A percentile compares a stretch with the other conserved stretches of the same genome.
phyloP scores from a whole-genome alignment of 2,329 filamentous ascomycete genomes.

The Keithomyces neogunnii region DNA sequence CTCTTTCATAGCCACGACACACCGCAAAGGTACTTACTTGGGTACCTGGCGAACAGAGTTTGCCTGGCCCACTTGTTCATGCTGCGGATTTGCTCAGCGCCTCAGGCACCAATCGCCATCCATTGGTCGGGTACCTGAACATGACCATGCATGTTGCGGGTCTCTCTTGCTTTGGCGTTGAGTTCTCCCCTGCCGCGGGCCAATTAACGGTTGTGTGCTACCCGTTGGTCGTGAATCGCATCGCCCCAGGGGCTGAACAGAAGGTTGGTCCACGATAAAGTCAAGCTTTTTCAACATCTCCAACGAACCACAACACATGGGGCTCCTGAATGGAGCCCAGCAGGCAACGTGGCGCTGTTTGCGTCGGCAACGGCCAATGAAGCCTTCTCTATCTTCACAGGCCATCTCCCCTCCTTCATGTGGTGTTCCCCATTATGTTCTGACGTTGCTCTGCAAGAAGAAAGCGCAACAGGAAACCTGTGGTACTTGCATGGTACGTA shows the following conservation, averaged over 20 bases:
- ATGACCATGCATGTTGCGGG: neutral
- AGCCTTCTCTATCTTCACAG: neutral
- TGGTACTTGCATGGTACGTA: too few relatives aligned
- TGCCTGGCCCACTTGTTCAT: neutral
- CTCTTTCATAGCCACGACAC: too few relatives aligned
- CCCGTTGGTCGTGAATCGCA: too few relatives aligned
- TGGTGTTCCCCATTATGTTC: neutral
- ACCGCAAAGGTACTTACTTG: too few relatives aligned
- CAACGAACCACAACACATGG: too few relatives aligned
- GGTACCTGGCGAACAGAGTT: too few relatives aligned
- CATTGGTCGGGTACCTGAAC: slow-evolving; percentile 23
- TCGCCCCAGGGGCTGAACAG: too few relatives aligned
- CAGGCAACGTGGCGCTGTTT: slow-evolving; percentile 2
- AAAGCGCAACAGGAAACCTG: too few relatives aligned
- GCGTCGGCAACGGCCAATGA: neutral
- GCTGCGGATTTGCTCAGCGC: neutral
- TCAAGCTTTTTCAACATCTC: too few relatives aligned
- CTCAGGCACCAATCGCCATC: slow-evolving; percentile 15
- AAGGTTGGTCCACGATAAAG: too few relatives aligned
- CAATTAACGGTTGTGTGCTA: neutral
- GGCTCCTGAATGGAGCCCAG: neutral
- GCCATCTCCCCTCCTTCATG: neutral
- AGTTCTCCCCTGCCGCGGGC: neutral
- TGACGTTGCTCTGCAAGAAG: too few relatives aligned
- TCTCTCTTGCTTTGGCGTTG: neutral